Conservation (phyloP, 495 filamentous ascomycete genomes). For the Aspergillus nidulans region DNA sequence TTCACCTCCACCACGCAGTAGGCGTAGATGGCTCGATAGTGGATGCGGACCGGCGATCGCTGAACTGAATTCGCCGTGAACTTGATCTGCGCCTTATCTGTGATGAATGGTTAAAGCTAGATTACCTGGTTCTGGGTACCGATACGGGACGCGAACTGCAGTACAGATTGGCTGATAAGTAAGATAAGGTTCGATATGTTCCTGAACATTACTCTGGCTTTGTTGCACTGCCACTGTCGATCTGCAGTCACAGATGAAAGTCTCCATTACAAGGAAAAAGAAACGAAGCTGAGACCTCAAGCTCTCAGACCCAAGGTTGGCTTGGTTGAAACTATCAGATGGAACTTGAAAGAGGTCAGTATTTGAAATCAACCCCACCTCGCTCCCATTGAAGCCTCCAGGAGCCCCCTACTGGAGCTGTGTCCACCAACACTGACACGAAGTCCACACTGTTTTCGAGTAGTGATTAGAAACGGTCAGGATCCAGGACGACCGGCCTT, state of each 20-base stretch:
- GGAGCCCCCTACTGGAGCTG: neutral
- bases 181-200: conserved; percentile 5
- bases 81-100: neutral
- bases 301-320: neutral
- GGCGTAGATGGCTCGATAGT: neutral
- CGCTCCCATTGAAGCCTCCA: neutral
- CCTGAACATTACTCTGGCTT: neutral
- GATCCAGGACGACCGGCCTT: neutral
- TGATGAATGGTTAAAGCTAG: neutral
- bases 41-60: neutral
- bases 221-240: neutral
- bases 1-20: neutral
- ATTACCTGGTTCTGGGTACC: no score
- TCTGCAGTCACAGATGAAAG: neutral
- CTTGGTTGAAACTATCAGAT: neutral
- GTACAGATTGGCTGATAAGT: neutral
- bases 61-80: neutral
- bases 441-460: no score
- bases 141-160: no score
- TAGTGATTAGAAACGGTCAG: no score
- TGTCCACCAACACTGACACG: neutral
- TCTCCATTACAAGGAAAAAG: neutral
- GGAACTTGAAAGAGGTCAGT: no score
- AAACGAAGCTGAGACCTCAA: neutral
- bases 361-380: neutral